A percentile compares a stretch with the other conserved stretches of the same genome.
These are phyloP conservation scores for Aspergillus sp. DNA, from an alignment of 2,329 filamentous ascomycete species.

Conservation along the genomic window DNA sequence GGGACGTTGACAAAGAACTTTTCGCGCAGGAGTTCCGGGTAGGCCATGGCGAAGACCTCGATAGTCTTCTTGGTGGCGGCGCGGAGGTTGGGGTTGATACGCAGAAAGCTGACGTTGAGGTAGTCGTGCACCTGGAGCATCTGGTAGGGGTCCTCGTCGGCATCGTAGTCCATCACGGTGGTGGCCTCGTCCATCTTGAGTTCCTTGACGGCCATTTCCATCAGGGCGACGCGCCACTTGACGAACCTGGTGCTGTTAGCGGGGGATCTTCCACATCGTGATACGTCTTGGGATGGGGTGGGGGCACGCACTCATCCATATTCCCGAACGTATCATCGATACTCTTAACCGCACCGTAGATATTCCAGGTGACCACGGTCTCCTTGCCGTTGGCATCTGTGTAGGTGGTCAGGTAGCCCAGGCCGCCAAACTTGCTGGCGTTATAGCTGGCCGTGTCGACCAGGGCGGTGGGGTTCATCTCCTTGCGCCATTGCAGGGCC, in stretches of 20 bases:
- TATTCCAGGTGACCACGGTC: conserved; percentile 81
- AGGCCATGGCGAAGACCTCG: conserved; percentile 73
- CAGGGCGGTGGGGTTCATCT: conserved; percentile 67
- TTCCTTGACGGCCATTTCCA: conserved; percentile 79
- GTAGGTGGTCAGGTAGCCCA: conserved; percentile 80
- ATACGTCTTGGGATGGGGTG: not conserved
- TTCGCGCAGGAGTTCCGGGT: conserved; percentile 82
- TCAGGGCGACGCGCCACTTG: conserved; percentile 82
- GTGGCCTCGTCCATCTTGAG: conserved; percentile 69
- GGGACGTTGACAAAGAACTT: conserved; percentile 98
- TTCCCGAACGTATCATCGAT: conserved; percentile 78
- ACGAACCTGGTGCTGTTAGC: conserved; percentile 63
- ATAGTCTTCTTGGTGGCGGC: conserved; percentile 77
- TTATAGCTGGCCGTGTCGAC: conserved; percentile 62
- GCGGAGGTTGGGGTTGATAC: conserved; percentile 73
- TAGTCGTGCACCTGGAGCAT: conserved; percentile 95
- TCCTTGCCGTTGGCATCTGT: conserved; percentile 51
- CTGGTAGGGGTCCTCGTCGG: conserved; percentile 73
- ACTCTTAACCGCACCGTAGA: conserved; percentile 84
- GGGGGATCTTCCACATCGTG: not conserved
- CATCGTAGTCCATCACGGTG: conserved; percentile 59
- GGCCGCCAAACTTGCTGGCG: conserved; percentile 66
- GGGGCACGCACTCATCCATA: conserved; percentile 65
- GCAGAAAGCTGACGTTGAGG: conserved; percentile 79
- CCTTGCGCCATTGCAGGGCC: conserved; percentile 79